These are phyloP conservation scores for Pleurozium schreberi DNA, from an alignment of 225 moss, liverwort and hornwort species.

Conservation along the genomic window DNA sequence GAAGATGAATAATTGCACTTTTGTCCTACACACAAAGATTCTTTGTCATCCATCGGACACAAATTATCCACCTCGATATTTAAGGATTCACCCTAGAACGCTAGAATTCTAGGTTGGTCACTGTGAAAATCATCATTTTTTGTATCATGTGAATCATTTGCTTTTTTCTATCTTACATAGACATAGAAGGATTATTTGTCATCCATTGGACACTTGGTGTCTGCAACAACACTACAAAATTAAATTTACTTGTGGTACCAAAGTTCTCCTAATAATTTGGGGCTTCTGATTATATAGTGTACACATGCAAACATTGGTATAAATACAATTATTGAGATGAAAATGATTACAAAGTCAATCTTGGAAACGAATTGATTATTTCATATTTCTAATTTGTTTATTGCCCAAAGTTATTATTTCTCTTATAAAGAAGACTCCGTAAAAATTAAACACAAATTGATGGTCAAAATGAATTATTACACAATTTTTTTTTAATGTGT, in stretches of 20 bases:
- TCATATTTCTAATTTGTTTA: too few species aligned
- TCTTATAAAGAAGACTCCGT: background rate
- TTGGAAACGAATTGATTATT: background rate
- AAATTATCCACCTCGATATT: too few species aligned
- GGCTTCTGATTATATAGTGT: fast-evolving
- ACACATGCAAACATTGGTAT: background rate
- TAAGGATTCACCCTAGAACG: too few species aligned
- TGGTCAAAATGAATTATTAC: too few species aligned
- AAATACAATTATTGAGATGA: background rate
- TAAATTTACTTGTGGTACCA: background rate
- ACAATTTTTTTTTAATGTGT: background rate
- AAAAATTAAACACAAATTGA: background rate
- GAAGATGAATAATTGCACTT: too few species aligned
- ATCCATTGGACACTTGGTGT: background rate
- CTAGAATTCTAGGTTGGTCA: too few species aligned
- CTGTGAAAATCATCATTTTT: too few species aligned
- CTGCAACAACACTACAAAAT: fast-evolving
- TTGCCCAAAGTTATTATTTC: fast-evolving
- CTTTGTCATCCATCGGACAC: too few species aligned
- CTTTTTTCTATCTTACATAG: too few species aligned
- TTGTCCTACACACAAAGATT: too few species aligned
- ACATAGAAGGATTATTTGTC: too few species aligned
- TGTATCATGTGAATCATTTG: too few species aligned
- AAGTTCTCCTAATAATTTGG: background rate
- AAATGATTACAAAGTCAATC: background rate